Conservation (phyloP, 2,329 filamentous ascomycete species). For the Ascocoryne sarcoides region DNA sequence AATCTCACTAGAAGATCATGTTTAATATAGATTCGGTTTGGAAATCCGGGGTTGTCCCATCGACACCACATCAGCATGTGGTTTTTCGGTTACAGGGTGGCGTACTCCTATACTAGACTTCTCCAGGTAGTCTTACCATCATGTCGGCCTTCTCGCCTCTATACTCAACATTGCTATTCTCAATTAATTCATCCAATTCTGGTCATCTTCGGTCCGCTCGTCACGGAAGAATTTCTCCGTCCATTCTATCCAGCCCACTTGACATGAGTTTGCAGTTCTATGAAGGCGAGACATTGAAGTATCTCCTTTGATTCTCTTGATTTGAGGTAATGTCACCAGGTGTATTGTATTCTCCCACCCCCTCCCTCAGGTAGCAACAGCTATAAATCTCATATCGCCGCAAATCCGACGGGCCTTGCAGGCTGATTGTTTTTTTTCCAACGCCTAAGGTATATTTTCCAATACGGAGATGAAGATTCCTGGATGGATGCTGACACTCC, state of each 20-base stretch:
- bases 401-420: not conserved
- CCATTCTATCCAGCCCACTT: not conserved
- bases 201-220: too few species aligned
- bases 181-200: too few species aligned
- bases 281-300: not conserved
- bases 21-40: not conserved
- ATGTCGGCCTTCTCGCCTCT: not conserved
- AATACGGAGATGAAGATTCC: not conserved
- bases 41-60: not conserved
- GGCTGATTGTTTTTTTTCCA: not conserved
- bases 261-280: not conserved
- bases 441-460: not conserved
- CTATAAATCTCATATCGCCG: not conserved
- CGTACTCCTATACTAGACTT: not conserved
- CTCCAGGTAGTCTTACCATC: not conserved
- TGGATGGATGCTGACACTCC: not conserved
- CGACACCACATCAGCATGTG: not conserved
- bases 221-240: not conserved
- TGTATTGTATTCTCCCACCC: not conserved
- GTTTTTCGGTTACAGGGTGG: not conserved
- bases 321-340: not conserved
- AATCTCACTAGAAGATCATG: not conserved
- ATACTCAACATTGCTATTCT: not conserved
- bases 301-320: not conserved
- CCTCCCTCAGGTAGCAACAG: not conserved